phyloP scores from a whole-genome alignment of 345 rosid species.

The Populus alba region DNA sequence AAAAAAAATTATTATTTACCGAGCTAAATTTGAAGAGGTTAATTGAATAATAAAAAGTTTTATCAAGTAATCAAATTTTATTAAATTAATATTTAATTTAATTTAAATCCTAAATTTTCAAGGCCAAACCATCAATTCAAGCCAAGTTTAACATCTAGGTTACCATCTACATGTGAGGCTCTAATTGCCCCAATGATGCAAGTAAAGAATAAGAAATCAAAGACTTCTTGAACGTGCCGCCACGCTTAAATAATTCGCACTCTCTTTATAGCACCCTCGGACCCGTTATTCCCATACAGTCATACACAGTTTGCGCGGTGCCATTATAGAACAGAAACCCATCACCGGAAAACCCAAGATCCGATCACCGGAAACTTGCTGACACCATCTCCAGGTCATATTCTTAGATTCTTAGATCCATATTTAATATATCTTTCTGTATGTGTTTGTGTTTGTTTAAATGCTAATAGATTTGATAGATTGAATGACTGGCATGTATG shows the following conservation, averaged over 20 bases:
- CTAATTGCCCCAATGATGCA: slow-evolving; percentile 6
- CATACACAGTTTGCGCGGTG: not conserved
- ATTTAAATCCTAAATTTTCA: no score
- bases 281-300: not conserved
- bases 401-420: slow-evolving; percentile 6
- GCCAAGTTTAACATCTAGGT: no score
- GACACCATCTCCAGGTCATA: not conserved
- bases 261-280: not conserved
- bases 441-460: not conserved
- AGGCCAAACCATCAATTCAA: no score
- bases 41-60: no score
- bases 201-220: not conserved
- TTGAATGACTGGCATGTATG: not conserved
- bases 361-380: not conserved
- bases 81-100: no score
- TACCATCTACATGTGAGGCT: no score
- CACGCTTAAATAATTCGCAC: not conserved
- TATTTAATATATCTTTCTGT: not conserved
- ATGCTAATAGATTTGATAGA: not conserved
- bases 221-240: not conserved
- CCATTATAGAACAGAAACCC: not conserved
- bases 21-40: no score
- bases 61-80: no score
- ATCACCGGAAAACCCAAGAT: not conserved
- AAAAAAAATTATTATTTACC: no score